These are phyloP conservation scores for Pyrenophora tritici-repentis DNA, from an alignment of 2,329 filamentous ascomycete species.

Conservation along the genomic window DNA sequence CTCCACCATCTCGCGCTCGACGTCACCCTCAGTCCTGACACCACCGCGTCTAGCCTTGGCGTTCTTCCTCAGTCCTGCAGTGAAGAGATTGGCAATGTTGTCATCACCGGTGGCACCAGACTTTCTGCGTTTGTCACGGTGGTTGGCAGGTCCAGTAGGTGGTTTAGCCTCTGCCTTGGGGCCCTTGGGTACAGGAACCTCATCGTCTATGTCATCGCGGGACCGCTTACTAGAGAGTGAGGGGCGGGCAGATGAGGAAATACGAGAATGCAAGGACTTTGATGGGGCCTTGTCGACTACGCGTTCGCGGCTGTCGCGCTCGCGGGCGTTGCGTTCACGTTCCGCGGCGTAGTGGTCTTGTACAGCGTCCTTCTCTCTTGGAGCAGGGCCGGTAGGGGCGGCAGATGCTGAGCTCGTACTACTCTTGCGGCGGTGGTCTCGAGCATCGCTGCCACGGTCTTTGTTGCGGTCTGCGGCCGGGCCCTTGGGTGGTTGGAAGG, in stretches of 20 bases:
- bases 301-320: conserved; percentile 37
- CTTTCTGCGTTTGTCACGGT: conserved; percentile 41
- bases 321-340: conserved; percentile 57
- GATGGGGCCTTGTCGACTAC: conserved; percentile 27
- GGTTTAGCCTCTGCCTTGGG: conserved; percentile 24
- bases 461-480: conserved; percentile 44
- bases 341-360: conserved; percentile 70
- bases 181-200: conserved; percentile 13
- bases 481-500: conserved; percentile 44
- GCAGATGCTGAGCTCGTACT: conserved; percentile 22
- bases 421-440: conserved; percentile 25
- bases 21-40: conserved; percentile 40
- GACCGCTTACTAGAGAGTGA: conserved; percentile 34
- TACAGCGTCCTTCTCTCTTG: conserved; percentile 6
- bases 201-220: conserved; percentile 32
- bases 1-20: conserved; percentile 40
- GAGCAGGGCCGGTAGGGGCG: conserved; percentile 23
- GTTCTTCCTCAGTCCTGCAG: conserved; percentile 39
- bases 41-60: conserved; percentile 38
- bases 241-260: conserved; percentile 24
- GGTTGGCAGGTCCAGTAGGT: conserved; percentile 37
- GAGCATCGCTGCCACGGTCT: conserved; percentile 22
- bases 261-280: conserved; percentile 27
- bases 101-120: conserved; percentile 28
- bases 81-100: conserved; percentile 38